Evolutionary conservation across 116 monocot species (phyloP), one percentile per base, ranked within the genome.

Genomic region (Thalassia testudinum): DNA sequence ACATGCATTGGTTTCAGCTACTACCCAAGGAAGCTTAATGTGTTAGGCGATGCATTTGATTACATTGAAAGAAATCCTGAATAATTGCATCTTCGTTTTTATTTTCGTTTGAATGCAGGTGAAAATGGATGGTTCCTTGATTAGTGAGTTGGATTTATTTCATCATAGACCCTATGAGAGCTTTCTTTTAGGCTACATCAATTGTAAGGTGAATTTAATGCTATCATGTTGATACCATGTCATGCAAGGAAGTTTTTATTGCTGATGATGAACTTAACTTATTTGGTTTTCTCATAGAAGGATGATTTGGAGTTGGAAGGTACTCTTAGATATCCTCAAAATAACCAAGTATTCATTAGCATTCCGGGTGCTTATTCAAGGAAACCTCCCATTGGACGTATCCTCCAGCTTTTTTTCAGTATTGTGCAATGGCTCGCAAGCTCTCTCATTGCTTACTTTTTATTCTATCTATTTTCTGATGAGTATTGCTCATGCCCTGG

Each of bases 81-180:
- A n/a, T n/a, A n/a, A n/a, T n/a, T n/a, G n/a, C n/a, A n/a, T n/a
- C n/a, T n/a, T n/a, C n/a, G n/a, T n/a, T n/a, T n/a, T n/a, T n/a
- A n/a, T n/a, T n/a, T n/a, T n/a, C n/a, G n/a, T n/a, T n/a, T n/a
- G 40, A 40, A 14, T 8, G 40, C 40, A 97, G 95, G 85, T 88
- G 28, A 88, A 85, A 64, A 59, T 73, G 24, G 77, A 97, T 66
- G 88, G 95, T 18, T 88, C 79, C 15, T 54, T 97, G 52, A 79
- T 97, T 72, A 38, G 89, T 44, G 74, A 85, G 43, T 21, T 97
- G 64, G 95, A 88, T 50, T 77, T 85, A 21, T 79, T 88, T 77
- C 89, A 97, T 82, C 88, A 88, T 53, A 78, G 88, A 68, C 95
- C 95, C 17, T 97, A 97, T 60, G 89, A 88, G 29, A 75, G 77